Conservation (phyloP, 495 filamentous ascomycete genomes). For the Trypethelium eluteriae region DNA sequence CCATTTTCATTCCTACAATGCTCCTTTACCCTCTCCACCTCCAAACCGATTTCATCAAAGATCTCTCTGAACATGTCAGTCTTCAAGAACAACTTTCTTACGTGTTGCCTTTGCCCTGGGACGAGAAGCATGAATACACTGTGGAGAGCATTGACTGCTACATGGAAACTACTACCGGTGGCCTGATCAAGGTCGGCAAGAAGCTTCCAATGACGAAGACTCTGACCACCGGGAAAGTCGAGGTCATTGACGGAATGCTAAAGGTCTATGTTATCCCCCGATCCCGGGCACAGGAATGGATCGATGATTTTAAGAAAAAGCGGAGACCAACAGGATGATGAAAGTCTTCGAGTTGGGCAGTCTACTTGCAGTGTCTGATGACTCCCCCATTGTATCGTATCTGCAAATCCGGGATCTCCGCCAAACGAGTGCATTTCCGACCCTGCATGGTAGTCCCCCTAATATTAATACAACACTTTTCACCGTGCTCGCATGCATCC, state of each 20-base stretch:
- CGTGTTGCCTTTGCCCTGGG: constrained; percentile 81
- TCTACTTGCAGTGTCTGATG: background rate
- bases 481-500: background rate
- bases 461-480: no score
- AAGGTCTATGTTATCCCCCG: constrained; percentile 72
- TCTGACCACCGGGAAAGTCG: constrained; percentile 66
- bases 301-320: constrained; percentile 71
- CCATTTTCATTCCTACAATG: constrained; percentile 67
- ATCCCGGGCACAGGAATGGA: constrained; percentile 58
- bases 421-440: background rate
- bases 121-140: constrained; percentile 59
- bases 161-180: constrained; percentile 73
- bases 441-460: no score
- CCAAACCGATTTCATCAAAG: constrained; percentile 84
- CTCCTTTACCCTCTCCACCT: constrained; percentile 74
- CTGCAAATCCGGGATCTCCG: background rate
- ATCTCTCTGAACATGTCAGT: constrained; percentile 62
- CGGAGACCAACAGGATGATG: constrained; percentile 34
- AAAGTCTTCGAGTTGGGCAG: no score
- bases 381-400: background rate
- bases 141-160: constrained; percentile 68
- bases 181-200: constrained; percentile 83
- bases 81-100: constrained; percentile 68
- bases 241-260: constrained; percentile 80
- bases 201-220: constrained; percentile 68